phyloP scores from a whole-genome alignment of 2,329 filamentous ascomycete genomes.

The Biscogniauxia sp. region DNA sequence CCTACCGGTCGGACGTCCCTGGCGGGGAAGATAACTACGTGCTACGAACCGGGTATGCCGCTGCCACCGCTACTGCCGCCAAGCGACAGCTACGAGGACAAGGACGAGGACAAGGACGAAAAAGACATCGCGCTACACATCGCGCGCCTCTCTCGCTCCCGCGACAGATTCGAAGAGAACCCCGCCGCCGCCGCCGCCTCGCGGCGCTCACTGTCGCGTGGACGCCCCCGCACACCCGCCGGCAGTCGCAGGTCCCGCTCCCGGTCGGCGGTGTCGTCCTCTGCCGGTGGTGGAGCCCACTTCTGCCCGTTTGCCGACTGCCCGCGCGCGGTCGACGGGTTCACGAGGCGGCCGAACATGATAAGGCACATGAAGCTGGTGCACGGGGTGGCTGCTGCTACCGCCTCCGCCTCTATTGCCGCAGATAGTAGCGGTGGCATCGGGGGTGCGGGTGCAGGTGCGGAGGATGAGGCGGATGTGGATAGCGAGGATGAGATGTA shows the following conservation, averaged over 20 bases:
- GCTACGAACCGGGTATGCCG: slow-evolving; percentile 31
- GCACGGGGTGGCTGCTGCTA: slow-evolving; percentile 32
- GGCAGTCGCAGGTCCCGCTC: slow-evolving; percentile 20
- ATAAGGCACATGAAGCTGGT: slow-evolving; percentile 43
- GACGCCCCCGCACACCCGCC: background rate
- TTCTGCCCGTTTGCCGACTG: slow-evolving; percentile 40
- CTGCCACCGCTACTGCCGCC: slow-evolving; percentile 5
- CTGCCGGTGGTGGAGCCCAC: slow-evolving; percentile 17
- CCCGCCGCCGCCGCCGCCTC: slow-evolving; percentile 3
- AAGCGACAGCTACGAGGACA: slow-evolving; percentile 15
- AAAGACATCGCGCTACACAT: background rate
- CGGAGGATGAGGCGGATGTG: slow-evolving; percentile 34
- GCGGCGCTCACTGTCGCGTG: background rate
- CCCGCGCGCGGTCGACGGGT: slow-evolving; percentile 34
- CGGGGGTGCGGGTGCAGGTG: slow-evolving; percentile 19
- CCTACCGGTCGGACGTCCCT: slow-evolving; percentile 3
- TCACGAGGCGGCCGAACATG: slow-evolving; percentile 36
- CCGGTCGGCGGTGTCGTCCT: slow-evolving; percentile 8
- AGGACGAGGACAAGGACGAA: slow-evolving; percentile 1
- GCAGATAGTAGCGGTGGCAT: slow-evolving; percentile 17
- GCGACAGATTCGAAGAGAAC: background rate
- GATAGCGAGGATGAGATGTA: slow-evolving; percentile 52
- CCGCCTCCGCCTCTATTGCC: slow-evolving; percentile 20
- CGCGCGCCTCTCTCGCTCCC: slow-evolving; percentile 1
- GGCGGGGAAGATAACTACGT: slow-evolving; percentile 10